Evolutionary conservation across 2,329 filamentous ascomycete genomes (phyloP), one percentile per base, ranked within the genome.

Genomic region (Aspergillus calidoustus): DNA sequence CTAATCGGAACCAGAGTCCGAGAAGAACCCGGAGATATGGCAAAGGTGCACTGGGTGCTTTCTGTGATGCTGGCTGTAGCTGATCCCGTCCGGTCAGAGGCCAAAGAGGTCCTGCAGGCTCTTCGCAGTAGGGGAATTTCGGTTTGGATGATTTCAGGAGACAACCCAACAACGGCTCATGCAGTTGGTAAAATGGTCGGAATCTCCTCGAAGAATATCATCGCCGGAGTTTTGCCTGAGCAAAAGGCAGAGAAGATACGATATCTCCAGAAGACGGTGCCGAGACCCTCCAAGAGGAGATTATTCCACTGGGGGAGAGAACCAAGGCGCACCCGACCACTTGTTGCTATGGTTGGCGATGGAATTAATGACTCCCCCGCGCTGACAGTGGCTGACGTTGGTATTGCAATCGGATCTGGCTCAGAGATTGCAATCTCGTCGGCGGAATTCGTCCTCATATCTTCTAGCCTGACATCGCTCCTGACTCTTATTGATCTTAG

Each of bases 361-460:
- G 91, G 91, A n/a, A 91, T 93, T 69, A 94, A 94, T 70, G 91
- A 94, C 70, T 89, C 91, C 0, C n/a, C n/a, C n/a, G n/a, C n/a
- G n/a, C n/a, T n/a, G n/a, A n/a, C n/a, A n/a, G n/a, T n/a, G n/a
- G n/a, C 91, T 7, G 91, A 95, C 67, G 86, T 93, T 1, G 90
- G 90, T 57, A 92, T 95, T 62, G 89, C 91, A 1, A 86, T 94
- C 61, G 90, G 89, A 1, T 88, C 86, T 1, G 91, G 91, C 7
- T 91, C 88, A 0, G 91, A 94, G 72, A 89, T 94, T 54, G 91
- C 91, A 3, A 87, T 93, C 61, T 89, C 89, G 44, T 89, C 89
- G 0, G 90, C 91, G 0, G 88, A 89, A 55, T 82, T 38, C 34
- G 88, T 94, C n/a, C 82, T 94, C 3, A 82, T 94, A 44, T 87